Evolutionary conservation across 371 early-diverging fungal genomes (phyloP), one percentile per base, ranked within the genome.

Genomic region (Sporodiniella umbellata): DNA sequence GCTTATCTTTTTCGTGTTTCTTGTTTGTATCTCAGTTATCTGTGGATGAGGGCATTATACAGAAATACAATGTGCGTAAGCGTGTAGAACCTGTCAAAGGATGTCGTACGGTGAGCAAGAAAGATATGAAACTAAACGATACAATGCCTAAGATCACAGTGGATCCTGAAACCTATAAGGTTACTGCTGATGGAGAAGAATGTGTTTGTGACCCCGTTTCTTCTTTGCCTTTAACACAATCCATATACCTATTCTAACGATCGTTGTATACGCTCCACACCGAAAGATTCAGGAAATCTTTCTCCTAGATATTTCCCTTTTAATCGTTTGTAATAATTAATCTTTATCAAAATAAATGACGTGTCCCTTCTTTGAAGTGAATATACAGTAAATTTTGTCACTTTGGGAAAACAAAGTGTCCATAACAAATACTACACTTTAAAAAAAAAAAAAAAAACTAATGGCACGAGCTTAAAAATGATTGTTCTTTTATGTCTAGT

Each of bases 111-210:
- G 80, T 95, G 23, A 75, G 81, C 8, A 95, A 94, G 57, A 75
- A 66, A n/a, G 90, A 90, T 45, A 90, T 96, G 88, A 88, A 88
- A 60, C 75, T 87, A 47, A 96, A 96, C 58, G 78, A 79, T 48
- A 53, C 72, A 0, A 70, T 84, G 61, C 95, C 95, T 1, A 71
- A 75, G 3, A 86, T 95, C 7, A 54, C 75, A 0, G 93, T 95
- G 0, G 93, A 96, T 54, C 93, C 96, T 0, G 95, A 95, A 60
- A 94, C 92, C 2, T 95, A 93, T 57, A 78, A 78, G 21, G 94
- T 94, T 14, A 79, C 63, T 12, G 88, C 88, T 3, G 89, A 95
- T 58, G 95, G 93, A 11, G 66, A 73, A 44, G 59, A 69, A 5
- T 79, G 88, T 39, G 73, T 66, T 15, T 88, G 88, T 60, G 84